phyloP scores from a whole-genome alignment of 202 grass and related monocot species.

The Schoenoplectus triqueter region DNA sequence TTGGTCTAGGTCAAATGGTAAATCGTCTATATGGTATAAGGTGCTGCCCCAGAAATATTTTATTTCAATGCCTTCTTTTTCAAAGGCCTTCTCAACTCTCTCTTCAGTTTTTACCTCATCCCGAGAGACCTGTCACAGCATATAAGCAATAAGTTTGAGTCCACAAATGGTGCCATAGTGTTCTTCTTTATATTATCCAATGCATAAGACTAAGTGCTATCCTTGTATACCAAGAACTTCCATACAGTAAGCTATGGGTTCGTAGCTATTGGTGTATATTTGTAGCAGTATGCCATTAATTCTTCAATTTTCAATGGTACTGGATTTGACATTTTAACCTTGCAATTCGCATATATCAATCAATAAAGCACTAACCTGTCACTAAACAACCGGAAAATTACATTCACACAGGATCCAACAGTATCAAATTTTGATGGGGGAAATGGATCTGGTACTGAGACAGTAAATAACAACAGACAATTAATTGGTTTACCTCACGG shows the following conservation, averaged over 20 bases:
- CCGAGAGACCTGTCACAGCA: slow-evolving; percentile 48
- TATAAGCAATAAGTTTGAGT: background rate
- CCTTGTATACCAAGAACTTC: background rate
- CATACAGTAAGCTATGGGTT: background rate
- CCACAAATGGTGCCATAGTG: background rate
- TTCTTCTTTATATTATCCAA: background rate
- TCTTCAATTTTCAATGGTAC: slow-evolving; percentile 10
- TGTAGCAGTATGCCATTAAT: background rate
- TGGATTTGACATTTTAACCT: background rate
- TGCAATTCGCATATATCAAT: background rate
- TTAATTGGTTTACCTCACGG: slow-evolving; percentile 46
- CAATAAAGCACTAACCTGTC: background rate
- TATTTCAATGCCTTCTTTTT: slow-evolving; percentile 81
- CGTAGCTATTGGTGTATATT: background rate
- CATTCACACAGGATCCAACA: background rate
- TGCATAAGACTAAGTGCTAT: background rate
- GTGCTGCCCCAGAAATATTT: slow-evolving; percentile 99
- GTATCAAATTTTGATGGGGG: background rate
- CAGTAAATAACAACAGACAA: background rate
- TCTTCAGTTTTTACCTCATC: slow-evolving; percentile 75
- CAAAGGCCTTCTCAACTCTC: slow-evolving; percentile 66
- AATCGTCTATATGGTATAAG: slow-evolving; percentile 81
- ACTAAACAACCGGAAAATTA: background rate
- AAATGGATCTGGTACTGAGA: slow-evolving; percentile 17
- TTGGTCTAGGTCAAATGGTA: slow-evolving; percentile 67